Conservation (phyloP, 1,139 yeast genomes). For the Sugiyamaella pinicola region DNA sequence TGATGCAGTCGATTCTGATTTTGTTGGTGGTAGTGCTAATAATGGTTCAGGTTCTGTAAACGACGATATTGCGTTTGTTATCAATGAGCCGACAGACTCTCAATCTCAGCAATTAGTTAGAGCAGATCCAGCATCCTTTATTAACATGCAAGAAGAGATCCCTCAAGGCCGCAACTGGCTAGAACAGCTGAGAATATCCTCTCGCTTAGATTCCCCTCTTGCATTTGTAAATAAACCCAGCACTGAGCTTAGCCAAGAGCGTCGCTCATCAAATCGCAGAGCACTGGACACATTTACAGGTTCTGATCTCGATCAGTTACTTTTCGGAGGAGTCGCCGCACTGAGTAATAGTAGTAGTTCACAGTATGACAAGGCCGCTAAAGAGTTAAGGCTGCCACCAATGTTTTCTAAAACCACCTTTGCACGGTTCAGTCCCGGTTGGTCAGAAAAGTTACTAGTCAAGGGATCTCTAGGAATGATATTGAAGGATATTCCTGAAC, state of each 20-base stretch:
- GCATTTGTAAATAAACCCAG: slow-evolving; percentile 6
- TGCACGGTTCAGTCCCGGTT: slow-evolving; percentile 30
- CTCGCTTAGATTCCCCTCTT: slow-evolving; percentile 28
- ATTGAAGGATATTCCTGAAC: slow-evolving; percentile 5
- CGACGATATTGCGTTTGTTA: too few relatives aligned
- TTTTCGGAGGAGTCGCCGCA: slow-evolving; percentile 52
- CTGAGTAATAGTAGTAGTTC: slow-evolving; percentile 29
- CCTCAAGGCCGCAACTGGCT: slow-evolving; percentile 25
- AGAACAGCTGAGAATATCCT: slow-evolving; percentile 25
- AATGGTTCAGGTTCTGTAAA: not conserved
- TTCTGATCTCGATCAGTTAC: slow-evolving; percentile 50
- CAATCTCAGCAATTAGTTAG: not conserved
- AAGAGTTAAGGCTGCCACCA: slow-evolving; percentile 32
- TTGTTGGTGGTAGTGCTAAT: not conserved
- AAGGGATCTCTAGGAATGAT: not conserved
- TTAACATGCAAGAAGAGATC: not conserved
- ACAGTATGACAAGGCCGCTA: slow-evolving; percentile 32
- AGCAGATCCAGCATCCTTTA: not conserved
- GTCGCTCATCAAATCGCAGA: not conserved
- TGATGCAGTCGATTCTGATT: not conserved
- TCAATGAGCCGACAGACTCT: not conserved
- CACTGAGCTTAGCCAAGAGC: not conserved
- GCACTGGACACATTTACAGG: slow-evolving; percentile 32
- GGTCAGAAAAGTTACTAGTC: slow-evolving; percentile 25
- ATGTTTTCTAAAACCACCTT: slow-evolving; percentile 26